Evolutionary conservation across 768 basidiomycete genomes (phyloP), one percentile per base, ranked within the genome.

Genomic region (Mycena capillaripes): DNA sequence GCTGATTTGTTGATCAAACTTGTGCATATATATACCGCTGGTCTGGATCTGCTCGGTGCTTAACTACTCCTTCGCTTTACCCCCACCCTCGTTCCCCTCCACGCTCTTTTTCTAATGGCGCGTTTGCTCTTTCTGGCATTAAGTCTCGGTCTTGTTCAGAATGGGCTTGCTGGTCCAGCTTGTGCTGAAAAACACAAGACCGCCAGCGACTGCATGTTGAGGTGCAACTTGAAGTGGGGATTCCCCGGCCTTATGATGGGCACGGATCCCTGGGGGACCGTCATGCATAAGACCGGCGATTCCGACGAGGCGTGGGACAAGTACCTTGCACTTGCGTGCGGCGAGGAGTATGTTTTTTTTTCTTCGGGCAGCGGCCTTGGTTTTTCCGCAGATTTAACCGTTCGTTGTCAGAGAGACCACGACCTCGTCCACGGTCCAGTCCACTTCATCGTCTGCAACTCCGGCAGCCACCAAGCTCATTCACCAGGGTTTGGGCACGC

Each of bases 251-350:
- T 76, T 17, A 79, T 84, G 64, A 89, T 90, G 86, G 87, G 87
- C 68, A 82, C 81, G n/a, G 86, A 90, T 77, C 85, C 82, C 32
- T 91, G 90, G 90, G 90, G 90, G 57, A 75, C 82, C 34, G 88
- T 89, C 48, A 84, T 89, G 75, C 77, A 82, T 60, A 82, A 85
- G 36, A 67, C 77, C 16, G 78, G 66, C 0, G 50, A 76, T 29
- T 73, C 80, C 9, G 70, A 75, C 10, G 79, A 81, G n/a, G 81
- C 80, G 70, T 81, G 80, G 74, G 80, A 85, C 70, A 74, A 78
- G 36, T 79, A 81, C 21, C 75, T 88, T 30, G 81, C 85, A 48
- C 79, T 82, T 61, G 87, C 88, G 23, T 90, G 89, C 74, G 87
- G 86, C 53, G 71, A n/a, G n/a, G n/a, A 74, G 52, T 16, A 34